Percentiles rank a stretch among this genome's conserved stretches.
phyloP scores from a whole-genome alignment of 208 protist species.

The Trypanosoma caninum region DNA sequence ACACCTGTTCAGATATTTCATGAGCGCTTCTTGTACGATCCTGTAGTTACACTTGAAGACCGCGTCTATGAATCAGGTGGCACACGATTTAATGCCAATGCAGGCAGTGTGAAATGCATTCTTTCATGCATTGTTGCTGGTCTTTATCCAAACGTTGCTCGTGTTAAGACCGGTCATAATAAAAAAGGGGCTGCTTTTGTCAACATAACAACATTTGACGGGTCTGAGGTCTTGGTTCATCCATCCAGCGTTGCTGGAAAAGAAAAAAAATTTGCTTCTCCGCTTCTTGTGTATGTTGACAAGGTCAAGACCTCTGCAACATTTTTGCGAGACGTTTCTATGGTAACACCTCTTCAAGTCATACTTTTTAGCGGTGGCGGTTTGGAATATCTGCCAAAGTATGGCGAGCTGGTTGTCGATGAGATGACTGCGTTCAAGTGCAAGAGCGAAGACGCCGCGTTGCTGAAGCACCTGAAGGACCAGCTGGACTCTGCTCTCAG shows the following conservation, averaged over 20 bases:
- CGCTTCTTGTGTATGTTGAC: slow-evolving; percentile 92
- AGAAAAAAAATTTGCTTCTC: slow-evolving; percentile 59
- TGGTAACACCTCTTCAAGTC: slow-evolving; percentile 89
- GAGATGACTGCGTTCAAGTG: slow-evolving; percentile 76
- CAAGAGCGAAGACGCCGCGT: slow-evolving; percentile 67
- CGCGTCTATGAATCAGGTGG: slow-evolving; percentile 83
- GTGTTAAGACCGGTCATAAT: slow-evolving; percentile 28
- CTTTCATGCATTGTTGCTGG: slow-evolving; percentile 91
- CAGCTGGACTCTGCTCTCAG: slow-evolving; percentile 84
- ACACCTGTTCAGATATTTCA: slow-evolving; percentile 15
- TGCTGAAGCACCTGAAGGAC: slow-evolving; percentile 80
- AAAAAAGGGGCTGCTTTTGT: slow-evolving; percentile 21
- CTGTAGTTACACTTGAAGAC: slow-evolving; percentile 68
- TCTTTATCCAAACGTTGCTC: slow-evolving; percentile 94
- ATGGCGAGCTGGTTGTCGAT: slow-evolving; percentile 82
- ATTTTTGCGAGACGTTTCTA: slow-evolving; percentile 90
- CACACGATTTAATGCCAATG: slow-evolving; percentile 80
- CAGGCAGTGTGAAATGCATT: slow-evolving; percentile 77
- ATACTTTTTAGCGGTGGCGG: slow-evolving; percentile 90
- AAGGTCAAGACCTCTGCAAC: slow-evolving; percentile 92
- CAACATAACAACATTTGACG: slow-evolving; percentile 61
- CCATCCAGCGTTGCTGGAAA: slow-evolving; percentile 87
- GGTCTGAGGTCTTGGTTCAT: slow-evolving; percentile 84
- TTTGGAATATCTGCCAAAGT: slow-evolving; percentile 76
- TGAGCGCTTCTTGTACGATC: slow-evolving; percentile 57